Conservation (phyloP, 495 filamentous ascomycete species). For the Daldinia childiae region DNA sequence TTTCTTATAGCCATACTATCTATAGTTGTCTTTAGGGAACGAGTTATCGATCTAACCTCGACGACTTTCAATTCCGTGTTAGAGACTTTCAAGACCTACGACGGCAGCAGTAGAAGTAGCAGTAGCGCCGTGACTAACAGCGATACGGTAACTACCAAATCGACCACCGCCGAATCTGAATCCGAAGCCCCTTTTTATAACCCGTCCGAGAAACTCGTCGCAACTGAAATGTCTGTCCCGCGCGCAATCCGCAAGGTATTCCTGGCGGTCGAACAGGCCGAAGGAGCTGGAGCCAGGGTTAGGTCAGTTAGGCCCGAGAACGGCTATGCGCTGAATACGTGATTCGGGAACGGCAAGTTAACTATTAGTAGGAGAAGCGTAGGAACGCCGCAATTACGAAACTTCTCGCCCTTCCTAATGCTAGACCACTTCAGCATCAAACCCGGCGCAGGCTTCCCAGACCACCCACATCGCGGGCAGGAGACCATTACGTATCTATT, state of each 20-base stretch:
- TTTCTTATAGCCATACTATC: slow-evolving; percentile 54
- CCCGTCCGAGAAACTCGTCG: slow-evolving; percentile 39
- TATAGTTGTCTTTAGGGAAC: slow-evolving; percentile 46
- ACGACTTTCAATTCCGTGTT: slow-evolving; percentile 31
- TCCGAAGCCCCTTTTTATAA: slow-evolving; percentile 42
- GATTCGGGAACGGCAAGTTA: neutral
- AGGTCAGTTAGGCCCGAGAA: neutral
- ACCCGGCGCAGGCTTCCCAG: slow-evolving; percentile 86
- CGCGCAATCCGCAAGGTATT: slow-evolving; percentile 83
- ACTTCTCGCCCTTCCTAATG: slow-evolving; percentile 96
- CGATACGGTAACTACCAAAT: slow-evolving; percentile 12
- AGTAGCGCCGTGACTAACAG: slow-evolving; percentile 15
- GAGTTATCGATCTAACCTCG: slow-evolving; percentile 43
- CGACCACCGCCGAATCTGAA: slow-evolving; percentile 22
- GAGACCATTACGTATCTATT: slow-evolving; percentile 85
- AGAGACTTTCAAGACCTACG: slow-evolving; percentile 28
- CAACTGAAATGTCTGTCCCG: slow-evolving; percentile 69
- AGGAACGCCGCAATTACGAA: slow-evolving; percentile 81
- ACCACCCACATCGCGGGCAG: slow-evolving; percentile 63
- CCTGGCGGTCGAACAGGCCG: slow-evolving; percentile 80
- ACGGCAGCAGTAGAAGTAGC: slow-evolving; percentile 12
- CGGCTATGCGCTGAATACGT: neutral
- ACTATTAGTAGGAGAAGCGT: slow-evolving; percentile 72
- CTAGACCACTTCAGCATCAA: slow-evolving; percentile 90
- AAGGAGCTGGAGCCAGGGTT: slow-evolving; percentile 10